Evolutionary conservation across 495 filamentous ascomycete species (phyloP), one percentile per base, ranked within the genome.

Genomic region (Podospora pseudocomata): DNA sequence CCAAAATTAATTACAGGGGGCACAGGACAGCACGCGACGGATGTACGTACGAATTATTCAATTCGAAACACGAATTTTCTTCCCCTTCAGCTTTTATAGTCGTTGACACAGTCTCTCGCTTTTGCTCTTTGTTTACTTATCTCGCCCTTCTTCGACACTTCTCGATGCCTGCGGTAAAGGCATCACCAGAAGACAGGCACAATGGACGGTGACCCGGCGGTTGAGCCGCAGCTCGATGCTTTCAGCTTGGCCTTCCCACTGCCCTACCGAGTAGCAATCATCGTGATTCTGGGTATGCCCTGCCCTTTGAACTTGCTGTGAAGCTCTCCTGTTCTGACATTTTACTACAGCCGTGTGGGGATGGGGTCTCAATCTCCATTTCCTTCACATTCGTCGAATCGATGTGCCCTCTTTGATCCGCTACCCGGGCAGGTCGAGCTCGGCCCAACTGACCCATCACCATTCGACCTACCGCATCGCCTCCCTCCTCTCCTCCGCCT

Each of bases 291-390:
- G 65, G 93, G 93, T 94, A 85, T 55, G 81, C 9, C 30, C n/a
- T 67, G 26, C 63, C 32, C 62, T 26, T 58, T 27, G 18, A 30
- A 9, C 19, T 34, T 18, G n/a, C n/a, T 56, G 0, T 13, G 3
- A 19, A 16, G 5, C 9, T 4, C 13, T 4, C 4, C 15, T 58
- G 3, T 28, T 11, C 30, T 30, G 44, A 53, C 73, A 68, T 71
- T 64, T 69, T 71, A 60, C 77, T 19, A 32, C 65, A 95, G 92
- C 91, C 69, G 87, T 96, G 71, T 97, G 93, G 93, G 92, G 90
- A 72, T 97, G 92, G 92, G 93, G 88, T 63, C 72, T 89, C 66
- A 96, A 95, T 80, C 86, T 97, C 23, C 92, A 97, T 63, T 93
- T 90, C 78, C 86, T 97, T 53, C 82, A 86, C 71, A 77, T 87